Evolutionary conservation across 2,329 filamentous ascomycete species (phyloP).

Genomic region (Microcyclosporella mali): DNA sequence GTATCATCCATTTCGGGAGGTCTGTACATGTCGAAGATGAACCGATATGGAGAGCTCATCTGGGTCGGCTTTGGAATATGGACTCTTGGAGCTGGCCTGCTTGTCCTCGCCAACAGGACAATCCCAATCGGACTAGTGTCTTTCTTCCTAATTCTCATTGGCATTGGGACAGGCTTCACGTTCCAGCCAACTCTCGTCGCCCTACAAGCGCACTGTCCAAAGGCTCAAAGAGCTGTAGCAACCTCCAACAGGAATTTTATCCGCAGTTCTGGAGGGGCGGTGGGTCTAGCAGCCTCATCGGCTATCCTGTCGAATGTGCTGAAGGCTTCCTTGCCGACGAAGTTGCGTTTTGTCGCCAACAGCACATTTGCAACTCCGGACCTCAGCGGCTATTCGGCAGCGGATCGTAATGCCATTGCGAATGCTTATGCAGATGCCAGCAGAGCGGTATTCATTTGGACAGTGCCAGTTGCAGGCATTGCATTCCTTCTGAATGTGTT

Average conservation of each 20-base stretch:
- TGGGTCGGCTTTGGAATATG: conserved; percentile 45
- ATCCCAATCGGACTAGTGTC: conserved; percentile 46
- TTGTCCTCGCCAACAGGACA: conserved; percentile 43
- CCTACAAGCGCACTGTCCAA: conserved; percentile 43
- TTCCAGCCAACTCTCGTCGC: conserved; percentile 53
- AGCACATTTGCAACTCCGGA: conserved; percentile 35
- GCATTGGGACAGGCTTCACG: conserved; percentile 49
- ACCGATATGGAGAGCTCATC: conserved; percentile 56
- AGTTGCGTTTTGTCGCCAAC: conserved; percentile 35
- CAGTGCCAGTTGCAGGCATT: conserved; percentile 48
- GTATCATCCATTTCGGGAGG: conserved; percentile 46
- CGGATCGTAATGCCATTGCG: conserved; percentile 36
- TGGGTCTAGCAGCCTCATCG: conserved; percentile 53
- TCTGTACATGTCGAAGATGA: conserved; percentile 51
- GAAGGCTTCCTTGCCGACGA: conserved; percentile 33
- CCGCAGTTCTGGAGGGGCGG: conserved; percentile 52
- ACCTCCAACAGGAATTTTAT: conserved; percentile 60
- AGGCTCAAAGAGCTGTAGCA: conserved; percentile 54
- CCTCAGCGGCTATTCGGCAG: conserved; percentile 29
- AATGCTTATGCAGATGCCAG: conserved; percentile 36
- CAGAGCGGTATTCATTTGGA: conserved; percentile 51
- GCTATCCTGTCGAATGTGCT: conserved; percentile 40
- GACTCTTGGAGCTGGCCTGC: conserved; percentile 50
- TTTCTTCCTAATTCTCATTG: conserved; percentile 46
- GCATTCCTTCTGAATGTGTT: conserved; percentile 48